Evolutionary conservation across 192 early-diverging fungal species (phyloP).

Genomic region (Coemansia sp.): DNA sequence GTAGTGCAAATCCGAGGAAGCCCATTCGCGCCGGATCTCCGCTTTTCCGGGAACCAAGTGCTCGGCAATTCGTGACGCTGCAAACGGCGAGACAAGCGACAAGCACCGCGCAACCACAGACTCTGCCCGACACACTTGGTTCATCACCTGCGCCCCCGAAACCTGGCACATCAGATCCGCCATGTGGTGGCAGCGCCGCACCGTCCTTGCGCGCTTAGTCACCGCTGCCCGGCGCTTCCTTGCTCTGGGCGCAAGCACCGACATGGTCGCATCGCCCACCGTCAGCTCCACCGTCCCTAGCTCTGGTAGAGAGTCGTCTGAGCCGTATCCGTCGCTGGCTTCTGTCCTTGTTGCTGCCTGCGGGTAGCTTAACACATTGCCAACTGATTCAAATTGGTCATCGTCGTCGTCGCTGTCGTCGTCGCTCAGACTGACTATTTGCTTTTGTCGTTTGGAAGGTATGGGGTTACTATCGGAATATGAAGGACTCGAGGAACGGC

Average conservation of each 20-base stretch:
- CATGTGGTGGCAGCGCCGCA: conserved; percentile 43
- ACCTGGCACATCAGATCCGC: conserved; percentile 30
- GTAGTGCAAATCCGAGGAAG: conserved; percentile 33
- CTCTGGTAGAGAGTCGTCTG: conserved; percentile 32
- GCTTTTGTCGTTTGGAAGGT: background rate
- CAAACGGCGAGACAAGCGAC: conserved; percentile 25
- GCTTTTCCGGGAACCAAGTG: conserved; percentile 28
- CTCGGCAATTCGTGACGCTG: conserved; percentile 19
- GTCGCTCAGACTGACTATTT: background rate
- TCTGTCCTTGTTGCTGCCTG: conserved; percentile 1
- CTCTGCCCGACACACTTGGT: conserved; percentile 14
- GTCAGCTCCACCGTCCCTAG: conserved; percentile 49
- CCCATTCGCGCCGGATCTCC: conserved; percentile 44
- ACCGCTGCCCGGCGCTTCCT: conserved; percentile 18
- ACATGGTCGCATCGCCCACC: conserved; percentile 14
- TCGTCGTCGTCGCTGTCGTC: conserved; percentile 13
- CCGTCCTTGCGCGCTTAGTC: conserved; percentile 29
- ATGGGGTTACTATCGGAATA: background rate
- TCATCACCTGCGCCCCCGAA: conserved; percentile 14
- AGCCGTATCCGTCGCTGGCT: conserved; percentile 5
- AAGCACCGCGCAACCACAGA: conserved; percentile 15
- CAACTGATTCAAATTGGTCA: conserved; percentile 28
- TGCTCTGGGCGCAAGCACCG: background rate
- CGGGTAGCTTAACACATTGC: background rate
- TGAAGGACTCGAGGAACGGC: background rate